Base-by-base conservation (phyloP, 2,329 filamentous ascomycete genomes). In the Cylindrodendrum hubeiense region DNA sequence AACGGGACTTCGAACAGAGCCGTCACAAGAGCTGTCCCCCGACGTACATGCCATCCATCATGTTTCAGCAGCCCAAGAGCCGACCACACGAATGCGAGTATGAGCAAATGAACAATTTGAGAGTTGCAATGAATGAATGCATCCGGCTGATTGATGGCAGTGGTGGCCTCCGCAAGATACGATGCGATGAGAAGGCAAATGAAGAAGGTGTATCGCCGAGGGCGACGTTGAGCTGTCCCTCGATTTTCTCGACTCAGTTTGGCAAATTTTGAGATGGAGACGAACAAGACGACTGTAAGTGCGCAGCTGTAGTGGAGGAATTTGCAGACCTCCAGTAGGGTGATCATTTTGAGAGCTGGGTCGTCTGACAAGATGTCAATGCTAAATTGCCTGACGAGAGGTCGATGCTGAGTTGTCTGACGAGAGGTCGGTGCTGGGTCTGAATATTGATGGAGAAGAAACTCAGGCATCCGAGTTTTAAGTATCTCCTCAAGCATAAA, bases 291-390 rank as follows among this genome's bases (percentile, higher is more conserved):
- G 12, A 41, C 39, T 0, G 53, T 43, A 19, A 59, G 1, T 7
- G 66, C 63, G 4, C 65, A 65, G 34, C 21, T 41, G 39, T 68
- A 70, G 63, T 74, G 68, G 4, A 73, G 70, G 26, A 55, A 60
- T 19, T 37, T 26, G 19, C 15, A 30, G 19, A 39, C 7, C 6
- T 33, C 19, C 1, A 47, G 21, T 4, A 4, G 24, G 12, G 50
- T 43, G 8, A 43, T n/a, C 34, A 58, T 58, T 13, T 15, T 43
- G 44, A 41, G 30, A 50, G 34, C 17, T 5, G n/a, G 17, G 28
- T 8, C 12, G n/a, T 39, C 37, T 17, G 37, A n/a, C 1, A 17
- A n/a, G 15, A 39, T 2, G 17, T n/a, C 37, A 8, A 39, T 39
- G 37, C n/a, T 39, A n/a, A n/a, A n/a, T 8, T 6, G n/a, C n/a